These are phyloP conservation scores for Coccomyxa subellipsoidea DNA, from an alignment of 163 green algal genomes.

Conservation along the genomic window DNA sequence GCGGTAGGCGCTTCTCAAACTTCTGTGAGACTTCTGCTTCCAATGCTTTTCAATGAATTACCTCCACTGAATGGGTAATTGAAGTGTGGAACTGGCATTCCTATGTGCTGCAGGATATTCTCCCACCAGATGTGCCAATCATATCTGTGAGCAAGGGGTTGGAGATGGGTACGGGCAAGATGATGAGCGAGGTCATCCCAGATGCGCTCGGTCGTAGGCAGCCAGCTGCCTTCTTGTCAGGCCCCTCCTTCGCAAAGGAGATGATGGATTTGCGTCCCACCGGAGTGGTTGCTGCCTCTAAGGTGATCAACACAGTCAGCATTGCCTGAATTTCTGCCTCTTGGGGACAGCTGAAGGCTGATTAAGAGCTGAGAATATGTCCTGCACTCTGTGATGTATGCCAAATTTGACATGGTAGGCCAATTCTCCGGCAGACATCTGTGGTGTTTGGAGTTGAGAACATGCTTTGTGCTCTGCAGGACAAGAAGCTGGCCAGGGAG, in stretches of 20 bases:
- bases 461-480: too few species aligned
- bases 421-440: too few species aligned
- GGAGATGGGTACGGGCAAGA: slow-evolving; percentile 76
- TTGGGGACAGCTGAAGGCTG: too few species aligned
- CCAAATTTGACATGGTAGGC: too few species aligned
- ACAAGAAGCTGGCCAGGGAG: slow-evolving; percentile 56
- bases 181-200: slow-evolving; percentile 94
- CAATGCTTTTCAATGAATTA: background rate
- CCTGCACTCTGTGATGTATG: too few species aligned
- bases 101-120: slow-evolving; percentile 46
- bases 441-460: too few species aligned
- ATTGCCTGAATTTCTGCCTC: too few species aligned
- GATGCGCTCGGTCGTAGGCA: slow-evolving; percentile 77
- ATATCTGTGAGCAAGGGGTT: slow-evolving; percentile 92
- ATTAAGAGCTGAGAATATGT: too few species aligned
- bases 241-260: slow-evolving; percentile 92
- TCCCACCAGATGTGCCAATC: slow-evolving; percentile 81
- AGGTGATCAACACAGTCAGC: slow-evolving; percentile 27
- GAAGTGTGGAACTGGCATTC: too few species aligned
- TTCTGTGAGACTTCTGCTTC: background rate
- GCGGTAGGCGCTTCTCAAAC: slow-evolving; percentile 31
- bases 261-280: slow-evolving; percentile 85
- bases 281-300: slow-evolving; percentile 78
- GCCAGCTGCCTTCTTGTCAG: slow-evolving; percentile 87
- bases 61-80: background rate